Evolutionary conservation across 345 rosid species (phyloP).

Genomic region (Sapria himalayana): DNA sequence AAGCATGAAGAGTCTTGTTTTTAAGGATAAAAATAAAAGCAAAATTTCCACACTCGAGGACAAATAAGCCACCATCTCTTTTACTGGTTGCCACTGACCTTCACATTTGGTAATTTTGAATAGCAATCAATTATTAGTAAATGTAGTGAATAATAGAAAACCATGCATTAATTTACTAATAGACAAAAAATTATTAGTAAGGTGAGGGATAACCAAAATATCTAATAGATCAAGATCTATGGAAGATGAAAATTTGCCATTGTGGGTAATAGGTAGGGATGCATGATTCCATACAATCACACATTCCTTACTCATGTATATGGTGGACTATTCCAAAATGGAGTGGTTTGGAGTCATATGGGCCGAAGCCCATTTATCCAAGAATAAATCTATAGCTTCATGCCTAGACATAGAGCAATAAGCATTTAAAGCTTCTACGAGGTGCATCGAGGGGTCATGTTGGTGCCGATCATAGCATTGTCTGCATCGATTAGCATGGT

Average conservation of each 20-base stretch:
- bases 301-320: conserved; percentile 5
- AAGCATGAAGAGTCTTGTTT: conserved; percentile 1
- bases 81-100: background rate
- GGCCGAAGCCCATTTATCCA: background rate
- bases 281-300: conserved; percentile 5
- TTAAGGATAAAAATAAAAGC: conserved; percentile 3
- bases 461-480: background rate
- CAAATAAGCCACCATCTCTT: background rate
- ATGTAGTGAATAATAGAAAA: background rate
- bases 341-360: background rate
- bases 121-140: background rate
- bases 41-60: background rate
- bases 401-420: background rate
- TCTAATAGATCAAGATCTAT: conserved; percentile 1
- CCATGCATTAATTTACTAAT: conserved; percentile 3
- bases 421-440: conserved; percentile 3
- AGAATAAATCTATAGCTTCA: background rate
- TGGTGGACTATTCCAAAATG: background rate
- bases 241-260: background rate
- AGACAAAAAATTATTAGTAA: conserved; percentile 7
- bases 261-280: conserved; percentile 5
- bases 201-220: conserved; percentile 4
- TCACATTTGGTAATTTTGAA: background rate
- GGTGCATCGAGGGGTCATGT: background rate
- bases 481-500: background rate